Conservation (phyloP, 441 rosid species). For the Pelargonium australe region DNA sequence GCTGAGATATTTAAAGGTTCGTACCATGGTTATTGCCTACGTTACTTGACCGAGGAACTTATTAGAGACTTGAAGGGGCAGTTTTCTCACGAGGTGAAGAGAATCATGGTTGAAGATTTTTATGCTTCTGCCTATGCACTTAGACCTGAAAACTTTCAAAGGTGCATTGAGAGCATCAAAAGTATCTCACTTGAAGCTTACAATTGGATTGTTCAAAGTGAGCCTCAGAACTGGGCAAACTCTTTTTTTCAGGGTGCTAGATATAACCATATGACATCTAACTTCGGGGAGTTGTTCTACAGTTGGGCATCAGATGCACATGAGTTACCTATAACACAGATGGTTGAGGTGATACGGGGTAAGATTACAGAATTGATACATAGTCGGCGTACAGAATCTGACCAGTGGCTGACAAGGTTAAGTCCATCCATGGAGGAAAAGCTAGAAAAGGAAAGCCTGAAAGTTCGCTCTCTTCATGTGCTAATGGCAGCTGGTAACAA, state of each 20-base stretch:
- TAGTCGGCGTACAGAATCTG: slow-evolving; percentile 39
- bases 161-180: slow-evolving; percentile 62
- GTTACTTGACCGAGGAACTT: slow-evolving; percentile 64
- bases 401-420: slow-evolving; percentile 53
- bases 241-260: slow-evolving; percentile 73
- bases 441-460: slow-evolving; percentile 54
- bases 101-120: slow-evolving; percentile 63
- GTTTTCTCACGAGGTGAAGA: slow-evolving; percentile 80
- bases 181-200: slow-evolving; percentile 70
- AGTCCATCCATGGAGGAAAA: slow-evolving; percentile 73
- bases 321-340: slow-evolving; percentile 79
- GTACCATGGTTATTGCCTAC: slow-evolving; percentile 64
- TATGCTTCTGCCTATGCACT: slow-evolving; percentile 63
- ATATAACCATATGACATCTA: slow-evolving; percentile 74
- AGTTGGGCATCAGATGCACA: slow-evolving; percentile 76
- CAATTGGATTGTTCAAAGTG: slow-evolving; percentile 72
- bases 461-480: slow-evolving; percentile 49
- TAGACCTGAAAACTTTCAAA: slow-evolving; percentile 50
- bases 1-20: slow-evolving; percentile 58
- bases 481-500: slow-evolving; percentile 43
- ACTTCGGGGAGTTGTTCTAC: slow-evolving; percentile 72
- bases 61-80: slow-evolving; percentile 73
- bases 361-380: slow-evolving; percentile 65
- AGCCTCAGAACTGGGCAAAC: slow-evolving; percentile 85
- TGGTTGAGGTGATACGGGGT: slow-evolving; percentile 70